Evolutionary conservation across 192 early-diverging fungal genomes (phyloP).

Genomic region (Paraglomus brasilianum): DNA sequence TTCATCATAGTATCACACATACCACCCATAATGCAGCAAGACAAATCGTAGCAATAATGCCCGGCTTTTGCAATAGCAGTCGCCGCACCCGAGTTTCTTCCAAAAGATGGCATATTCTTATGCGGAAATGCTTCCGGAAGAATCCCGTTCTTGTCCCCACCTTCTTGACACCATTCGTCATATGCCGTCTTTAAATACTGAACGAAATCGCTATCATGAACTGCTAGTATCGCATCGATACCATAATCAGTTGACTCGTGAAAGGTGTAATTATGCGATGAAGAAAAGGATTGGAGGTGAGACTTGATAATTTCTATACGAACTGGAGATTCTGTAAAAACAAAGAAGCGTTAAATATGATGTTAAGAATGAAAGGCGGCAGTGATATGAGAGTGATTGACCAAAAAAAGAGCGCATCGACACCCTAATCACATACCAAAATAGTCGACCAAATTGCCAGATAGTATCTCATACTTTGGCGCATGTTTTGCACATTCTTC

Average conservation of each 20-base stretch:
- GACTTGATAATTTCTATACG: neutral
- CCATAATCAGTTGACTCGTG: slow-evolving; percentile 45
- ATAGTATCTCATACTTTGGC: slow-evolving; percentile 16
- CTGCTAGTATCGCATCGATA: slow-evolving; percentile 50
- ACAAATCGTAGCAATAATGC: slow-evolving; percentile 52
- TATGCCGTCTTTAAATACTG: slow-evolving; percentile 60
- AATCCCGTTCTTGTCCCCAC: slow-evolving; percentile 57
- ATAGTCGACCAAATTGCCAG: slow-evolving; percentile 2
- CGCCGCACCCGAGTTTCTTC: slow-evolving; percentile 24
- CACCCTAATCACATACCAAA: neutral
- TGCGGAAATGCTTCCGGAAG: slow-evolving; percentile 52
- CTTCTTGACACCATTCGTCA: slow-evolving; percentile 49
- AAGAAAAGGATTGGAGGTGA: neutral
- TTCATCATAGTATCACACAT: neutral
- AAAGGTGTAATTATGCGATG: neutral
- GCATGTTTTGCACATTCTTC: slow-evolving; percentile 15
- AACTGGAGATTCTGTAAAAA: slow-evolving; percentile 9
- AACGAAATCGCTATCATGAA: slow-evolving; percentile 60
- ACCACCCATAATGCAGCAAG: slow-evolving; percentile 54
- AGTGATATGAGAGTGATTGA: no score
- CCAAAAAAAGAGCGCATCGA: no score
- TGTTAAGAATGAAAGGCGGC: no score
- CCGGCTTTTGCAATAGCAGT: slow-evolving; percentile 41
- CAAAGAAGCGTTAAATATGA: neutral
- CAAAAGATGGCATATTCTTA: slow-evolving; percentile 35